Evolutionary conservation across 2,329 filamentous ascomycete species (phyloP).

Genomic region (Ploettnerulaceae sp.): DNA sequence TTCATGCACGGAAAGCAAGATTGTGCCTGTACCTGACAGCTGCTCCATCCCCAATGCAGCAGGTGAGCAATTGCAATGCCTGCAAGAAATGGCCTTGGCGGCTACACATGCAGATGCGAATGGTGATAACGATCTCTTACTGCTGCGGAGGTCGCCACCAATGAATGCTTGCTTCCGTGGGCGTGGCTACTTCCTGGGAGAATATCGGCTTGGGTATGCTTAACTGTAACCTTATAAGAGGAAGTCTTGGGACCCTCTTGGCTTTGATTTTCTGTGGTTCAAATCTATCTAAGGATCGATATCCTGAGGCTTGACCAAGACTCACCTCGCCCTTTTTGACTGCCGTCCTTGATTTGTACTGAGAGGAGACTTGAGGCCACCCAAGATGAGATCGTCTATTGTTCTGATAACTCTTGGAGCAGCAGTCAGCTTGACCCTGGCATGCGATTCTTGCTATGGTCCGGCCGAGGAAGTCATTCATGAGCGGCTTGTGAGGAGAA

Average conservation of each 20-base stretch:
- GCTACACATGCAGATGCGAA: constrained; percentile 6
- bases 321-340: neutral
- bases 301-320: constrained; percentile 9
- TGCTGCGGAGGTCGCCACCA: constrained; percentile 13
- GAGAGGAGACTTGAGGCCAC: too few species aligned
- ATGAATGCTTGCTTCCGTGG: neutral
- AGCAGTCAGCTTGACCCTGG: constrained; percentile 27
- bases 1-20: neutral
- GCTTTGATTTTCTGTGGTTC: neutral
- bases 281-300: too few species aligned
- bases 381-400: constrained; percentile 20
- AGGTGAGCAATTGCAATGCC: constrained; percentile 9
- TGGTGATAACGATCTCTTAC: constrained; percentile 8
- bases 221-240: constrained; percentile 11
- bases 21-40: constrained; percentile 2
- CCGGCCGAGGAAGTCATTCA: constrained; percentile 40
- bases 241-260: constrained; percentile 5
- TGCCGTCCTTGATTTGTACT: too few species aligned
- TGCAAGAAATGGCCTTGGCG: too few species aligned
- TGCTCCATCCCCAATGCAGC: constrained; percentile 4
- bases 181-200: constrained; percentile 5
- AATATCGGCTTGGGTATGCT: neutral
- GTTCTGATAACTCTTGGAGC: constrained; percentile 21
- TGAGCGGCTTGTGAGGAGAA: constrained; percentile 45
- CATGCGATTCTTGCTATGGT: constrained; percentile 42